Base-by-base conservation (phyloP, 495 filamentous ascomycete species). In the Penicillium ochrochloron region DNA sequence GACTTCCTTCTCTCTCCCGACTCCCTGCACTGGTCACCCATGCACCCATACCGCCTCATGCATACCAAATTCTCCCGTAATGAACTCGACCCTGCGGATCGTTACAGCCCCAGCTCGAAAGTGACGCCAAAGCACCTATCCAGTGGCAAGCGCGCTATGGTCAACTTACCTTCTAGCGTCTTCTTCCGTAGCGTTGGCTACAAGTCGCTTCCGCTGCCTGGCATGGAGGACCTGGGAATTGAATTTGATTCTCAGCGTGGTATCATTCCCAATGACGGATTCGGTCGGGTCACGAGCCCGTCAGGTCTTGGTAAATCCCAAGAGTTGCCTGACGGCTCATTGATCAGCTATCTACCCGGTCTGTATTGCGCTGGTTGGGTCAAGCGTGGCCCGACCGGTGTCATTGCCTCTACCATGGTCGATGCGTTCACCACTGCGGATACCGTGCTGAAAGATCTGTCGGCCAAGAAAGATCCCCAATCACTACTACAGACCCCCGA, bases 331-430 rank as follows among this genome's bases (percentile, higher is more conserved):
- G 78, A 78, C 54, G 70, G 78, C 33, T 79, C 76, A 8, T 37
- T 75, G 8, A 75, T 80, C 25, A 76, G 80, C 31, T 75, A 83
- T 39, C 76, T 96, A 1, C 90, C 91, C 2, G 96, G 96, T 1
- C 70, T 97, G 19, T 99, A 99, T 75, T 94, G 92, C 66, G 92
- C 94, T 23, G 95, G 95, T 5, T 99, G 95, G 95, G 94, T 97
- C 23, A 98, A 98, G 77, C 84, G 92, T 46, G 95, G 95, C 1
- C 96, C 95, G 0, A 96, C 93, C 6, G 95, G 95, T 7, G 94
- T 97, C 4, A 98, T 99, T 74, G 94, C 95, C 11, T 92, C 88
- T 31, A 99, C 95, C 0, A 96, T 99, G 94, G 88, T 89, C 57
- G 96, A 98, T 75, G 96, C 94, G 0, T 97, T 97, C 70, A 84